Conservation (phyloP, 768 basidiomycete genomes). For the Chiua virens region DNA sequence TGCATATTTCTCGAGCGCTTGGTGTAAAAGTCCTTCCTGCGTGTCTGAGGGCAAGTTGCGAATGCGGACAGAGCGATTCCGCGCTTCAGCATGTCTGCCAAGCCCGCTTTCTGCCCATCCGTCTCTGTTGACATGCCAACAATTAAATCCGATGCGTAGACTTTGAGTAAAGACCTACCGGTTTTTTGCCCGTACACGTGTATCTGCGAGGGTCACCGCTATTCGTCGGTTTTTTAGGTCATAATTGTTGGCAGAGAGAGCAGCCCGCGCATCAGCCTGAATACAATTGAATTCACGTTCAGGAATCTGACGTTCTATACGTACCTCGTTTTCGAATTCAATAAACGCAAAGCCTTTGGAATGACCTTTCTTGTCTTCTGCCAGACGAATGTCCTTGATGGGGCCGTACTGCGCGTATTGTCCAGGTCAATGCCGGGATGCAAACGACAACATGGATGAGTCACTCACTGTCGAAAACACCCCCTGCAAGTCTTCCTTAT, state of each 20-base stretch:
- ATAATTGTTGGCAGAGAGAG: constrained; percentile 78
- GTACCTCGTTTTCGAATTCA: constrained; percentile 83
- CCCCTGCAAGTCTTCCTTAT: constrained; percentile 72
- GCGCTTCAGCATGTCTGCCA: constrained; percentile 53
- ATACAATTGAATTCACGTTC: background rate
- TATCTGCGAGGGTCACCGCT: constrained; percentile 83
- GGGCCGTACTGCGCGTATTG: constrained; percentile 62
- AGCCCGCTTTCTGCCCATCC: constrained; percentile 54
- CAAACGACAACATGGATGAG: background rate
- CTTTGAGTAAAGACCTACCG: constrained; percentile 40
- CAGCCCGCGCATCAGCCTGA: constrained; percentile 68
- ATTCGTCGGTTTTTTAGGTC: constrained; percentile 91
- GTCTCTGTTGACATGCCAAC: constrained; percentile 31
- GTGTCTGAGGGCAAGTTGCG: constrained; percentile 71
- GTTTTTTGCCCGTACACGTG: constrained; percentile 55
- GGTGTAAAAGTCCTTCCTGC: constrained; percentile 92
- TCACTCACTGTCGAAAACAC: constrained; percentile 72
- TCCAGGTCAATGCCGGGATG: constrained; percentile 3
- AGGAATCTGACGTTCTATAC: background rate
- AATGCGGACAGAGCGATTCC: constrained; percentile 73
- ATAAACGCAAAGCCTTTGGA: constrained; percentile 90
- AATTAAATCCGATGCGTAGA: background rate
- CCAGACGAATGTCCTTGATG: constrained; percentile 80
- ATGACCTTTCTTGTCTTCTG: constrained; percentile 65
- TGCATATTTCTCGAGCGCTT: constrained; percentile 77